Evolutionary conservation across 2,329 filamentous ascomycete species (phyloP), one percentile per base, ranked within the genome.

Genomic region (Fonsecaea nubica): DNA sequence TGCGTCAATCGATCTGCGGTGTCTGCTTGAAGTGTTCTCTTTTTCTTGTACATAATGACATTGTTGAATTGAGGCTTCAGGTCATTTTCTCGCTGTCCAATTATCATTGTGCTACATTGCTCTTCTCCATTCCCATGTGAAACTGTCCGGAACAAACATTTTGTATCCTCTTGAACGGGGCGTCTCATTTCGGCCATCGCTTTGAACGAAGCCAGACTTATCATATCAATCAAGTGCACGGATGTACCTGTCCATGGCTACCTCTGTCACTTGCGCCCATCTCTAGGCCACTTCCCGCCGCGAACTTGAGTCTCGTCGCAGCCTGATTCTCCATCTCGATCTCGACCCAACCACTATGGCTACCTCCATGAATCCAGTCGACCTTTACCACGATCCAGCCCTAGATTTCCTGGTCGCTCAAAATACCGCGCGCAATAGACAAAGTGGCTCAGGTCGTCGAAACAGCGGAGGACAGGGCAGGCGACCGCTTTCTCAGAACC

Each of bases 341-440:
- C 40, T 55, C 38, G 15, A 35, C 32, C 45, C 21, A 13, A 38
- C 21, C 48, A 10, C 36, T 36, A 67, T 70, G 66, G 69, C 69
- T 42, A 67, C 66, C 55, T 66, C 68, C 15, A 71, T 73, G 69
- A 73, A 73, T 25, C 70, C 70, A 1, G 64, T 70, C 62, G 69
- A 70, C 6, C 66, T 70, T 42, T 73, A 73, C 64, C 63, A 71
- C 48, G 70, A 73, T 48, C 69, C 70, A 7, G 53, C 63, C 5
- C 66, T 73, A 4, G 71, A 73, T 50, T 63, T 38, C 25, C n/a
- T 73, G 15, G 21, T 72, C 56, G 18, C 40, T 21, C 62, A 61
- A 45, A 56, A 25, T 36, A 63, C 58, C 10, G 36, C 48, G 18
- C 60, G 52, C 35, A 48, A 57, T 13, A 66, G 32, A 50, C 61